Base-by-base conservation (phyloP, 108 stramenopile species). In the Cyclotella baltica region DNA sequence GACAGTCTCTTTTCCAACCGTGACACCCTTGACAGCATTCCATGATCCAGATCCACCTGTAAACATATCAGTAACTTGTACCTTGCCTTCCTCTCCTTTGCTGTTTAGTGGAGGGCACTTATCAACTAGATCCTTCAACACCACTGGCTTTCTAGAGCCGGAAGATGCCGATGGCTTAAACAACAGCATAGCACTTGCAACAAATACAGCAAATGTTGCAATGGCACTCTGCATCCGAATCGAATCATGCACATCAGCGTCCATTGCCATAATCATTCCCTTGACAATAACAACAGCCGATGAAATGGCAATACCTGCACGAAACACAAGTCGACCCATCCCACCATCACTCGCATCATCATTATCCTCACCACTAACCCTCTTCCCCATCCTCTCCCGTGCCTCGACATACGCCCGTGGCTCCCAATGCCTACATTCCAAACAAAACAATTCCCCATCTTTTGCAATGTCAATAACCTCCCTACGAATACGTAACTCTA, bases 401-500 rank as follows among this genome's bases (percentile, higher is more conserved):
- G 76, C 75, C 5, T 88, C 68, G 9, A 86, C 83, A 70, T 89
- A 92, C 27, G 51, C 48, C 66, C 80, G 65, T 10, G 92, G 92
- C 67, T 92, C 92, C 92, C 92, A 92, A 57, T 92, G 88, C 19
- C 80, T 40, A 4, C 86, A 67, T 22, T 67, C 69, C 22, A 91
- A 46, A n/a, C 70, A 59, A 59, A 85, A 87, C 19, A 70, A 70
- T 25, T 70, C 71, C 13, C 50, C 68, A 0, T 35, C 22, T 19
- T 68, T 63, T 23, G 72, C 37, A 69, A 95, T 89, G 35, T 52
- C 67, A 2, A 80, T 75, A 0, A 95, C 91, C 82, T 91, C 72
- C 22, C 90, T 71, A 27, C 92, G 81, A 67, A 92, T 92, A 11
- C 90, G 78, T n/a, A 95, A 64, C 70, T 95, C 89, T 10, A 91